These are phyloP conservation scores for Zanthoxylum bungeanum DNA, from an alignment of 345 rosid species.

Conservation along the genomic window DNA sequence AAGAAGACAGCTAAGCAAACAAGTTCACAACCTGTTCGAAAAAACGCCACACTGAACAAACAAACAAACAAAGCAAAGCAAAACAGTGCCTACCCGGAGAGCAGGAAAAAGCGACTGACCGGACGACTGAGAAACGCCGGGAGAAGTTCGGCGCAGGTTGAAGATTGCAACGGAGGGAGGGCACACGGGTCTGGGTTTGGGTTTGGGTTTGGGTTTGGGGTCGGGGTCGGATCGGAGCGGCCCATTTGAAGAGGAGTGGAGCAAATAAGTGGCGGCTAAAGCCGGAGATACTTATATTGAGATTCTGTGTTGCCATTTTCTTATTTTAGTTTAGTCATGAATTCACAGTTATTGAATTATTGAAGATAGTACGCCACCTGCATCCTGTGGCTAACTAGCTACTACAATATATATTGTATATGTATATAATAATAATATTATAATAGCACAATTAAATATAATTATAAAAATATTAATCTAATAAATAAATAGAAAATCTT, in stretches of 20 bases:
- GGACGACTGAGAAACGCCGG: conserved; percentile 21
- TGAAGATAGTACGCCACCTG: background rate
- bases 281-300: conserved; percentile 17
- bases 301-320: conserved; percentile 16
- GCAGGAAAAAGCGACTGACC: background rate
- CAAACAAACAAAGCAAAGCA: background rate
- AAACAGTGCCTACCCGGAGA: conserved; percentile 25
- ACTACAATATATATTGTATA: too few species aligned
- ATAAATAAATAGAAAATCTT: too few species aligned
- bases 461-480: too few species aligned
- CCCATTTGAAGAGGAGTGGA: conserved; percentile 15
- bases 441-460: too few species aligned
- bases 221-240: conserved; percentile 3
- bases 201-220: background rate
- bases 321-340: background rate
- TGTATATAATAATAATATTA: too few species aligned
- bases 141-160: background rate
- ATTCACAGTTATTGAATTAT: background rate
- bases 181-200: conserved; percentile 1
- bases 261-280: conserved; percentile 11
- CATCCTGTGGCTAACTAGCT: background rate
- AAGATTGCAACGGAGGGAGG: conserved; percentile 25
- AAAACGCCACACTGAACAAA: background rate
- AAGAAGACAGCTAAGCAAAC: background rate
- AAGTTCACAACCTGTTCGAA: background rate